Base-by-base conservation (phyloP, 2,329 filamentous ascomycete species). In the Dothiorella sarmentorum region DNA sequence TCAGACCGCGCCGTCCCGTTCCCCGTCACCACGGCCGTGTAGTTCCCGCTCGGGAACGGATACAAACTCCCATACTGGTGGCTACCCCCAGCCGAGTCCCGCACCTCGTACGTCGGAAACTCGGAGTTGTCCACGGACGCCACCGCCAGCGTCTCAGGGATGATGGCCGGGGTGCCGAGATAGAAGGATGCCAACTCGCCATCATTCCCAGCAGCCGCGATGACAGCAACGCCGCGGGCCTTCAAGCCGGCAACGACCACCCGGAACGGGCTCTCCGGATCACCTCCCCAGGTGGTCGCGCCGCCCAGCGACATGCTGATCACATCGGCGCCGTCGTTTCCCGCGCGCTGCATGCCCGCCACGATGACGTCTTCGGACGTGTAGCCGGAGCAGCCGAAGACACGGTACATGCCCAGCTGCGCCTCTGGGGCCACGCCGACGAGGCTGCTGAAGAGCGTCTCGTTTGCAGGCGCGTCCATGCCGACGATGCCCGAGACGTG, bases 311-410 rank as follows among this genome's bases (percentile, higher is more conserved):
- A 71, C 20, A 69, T 64, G 29, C 71, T 70, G 53, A 76, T 75
- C 56, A 76, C 68, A 38, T 75, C 66, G 1, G 70, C 69, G 11
- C 45, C 45, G 11, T 79, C 83, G 65, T 86, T 78, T 62, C 80
- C 85, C 0, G 85, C 85, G 64, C 76, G 78, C 70, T 82, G 80
- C 66, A 82, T 85, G 1, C 84, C 83, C 7, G 79, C 77, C 37
- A 86, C 83, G 52, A 87, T 69, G 7, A 86, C 73, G 60, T 86
- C 84, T 64, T 81, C 51, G 11, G 71, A 68, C 11, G 78, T 75
- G 31, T 71, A 67, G 27, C 81, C 83, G 0, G 65, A 60, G 67
- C 83, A 86, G 47, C 82, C 82, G 59, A 85, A 84, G 3, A 85
- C 81, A 47, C 79, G 79, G 72, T 82, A 87, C 45, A 79, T 76